Evolutionary conservation across 2,329 filamentous ascomycete genomes (phyloP).

Genomic region (Ophiostoma perfectum): DNA sequence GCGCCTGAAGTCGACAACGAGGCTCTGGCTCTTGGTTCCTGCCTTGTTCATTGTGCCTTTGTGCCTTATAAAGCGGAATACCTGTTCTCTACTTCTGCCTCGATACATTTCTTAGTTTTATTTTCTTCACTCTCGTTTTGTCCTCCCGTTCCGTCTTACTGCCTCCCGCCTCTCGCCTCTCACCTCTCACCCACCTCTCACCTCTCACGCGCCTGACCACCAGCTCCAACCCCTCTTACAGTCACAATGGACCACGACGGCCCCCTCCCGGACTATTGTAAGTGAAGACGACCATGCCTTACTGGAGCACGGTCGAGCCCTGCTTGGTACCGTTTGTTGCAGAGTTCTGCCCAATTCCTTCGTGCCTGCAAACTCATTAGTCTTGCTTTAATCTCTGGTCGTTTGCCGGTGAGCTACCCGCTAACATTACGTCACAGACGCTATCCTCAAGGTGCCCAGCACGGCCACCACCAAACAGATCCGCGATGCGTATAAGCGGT

Average conservation of each 20-base stretch:
- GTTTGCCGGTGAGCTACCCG: neutral
- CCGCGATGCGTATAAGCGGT: slow-evolving; percentile 92
- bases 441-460: slow-evolving; percentile 65
- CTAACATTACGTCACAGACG: slow-evolving; percentile 47
- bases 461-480: slow-evolving; percentile 77
- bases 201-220: neutral
- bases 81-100: neutral
- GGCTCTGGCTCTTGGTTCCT: neutral
- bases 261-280: slow-evolving; percentile 14
- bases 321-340: too few relatives aligned
- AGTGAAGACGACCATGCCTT: neutral
- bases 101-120: neutral
- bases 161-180: neutral
- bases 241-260: slow-evolving; percentile 8
- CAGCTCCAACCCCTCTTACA: neutral
- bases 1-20: neutral
- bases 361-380: neutral
- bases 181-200: neutral
- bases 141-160: neutral
- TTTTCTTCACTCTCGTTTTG: neutral
- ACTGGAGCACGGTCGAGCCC: too few relatives aligned
- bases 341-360: too few relatives aligned
- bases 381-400: neutral
- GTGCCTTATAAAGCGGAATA: neutral
- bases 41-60: neutral